Conservation (phyloP, 2,329 filamentous ascomycete species). For the Aureobasidium sp. region DNA sequence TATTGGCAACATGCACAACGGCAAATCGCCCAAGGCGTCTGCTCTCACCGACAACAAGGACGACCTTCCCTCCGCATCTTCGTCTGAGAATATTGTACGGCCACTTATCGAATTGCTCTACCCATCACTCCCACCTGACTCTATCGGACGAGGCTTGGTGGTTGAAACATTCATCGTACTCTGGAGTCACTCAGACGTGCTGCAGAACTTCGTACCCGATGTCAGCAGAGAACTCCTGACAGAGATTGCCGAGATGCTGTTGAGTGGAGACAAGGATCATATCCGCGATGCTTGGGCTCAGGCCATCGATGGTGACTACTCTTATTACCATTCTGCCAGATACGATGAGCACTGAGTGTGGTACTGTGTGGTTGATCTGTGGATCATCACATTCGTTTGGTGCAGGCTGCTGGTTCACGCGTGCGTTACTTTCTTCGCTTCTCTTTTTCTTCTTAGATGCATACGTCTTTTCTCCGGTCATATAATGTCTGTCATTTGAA, state of each 20-base stretch:
- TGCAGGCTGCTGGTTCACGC: conserved; percentile 11
- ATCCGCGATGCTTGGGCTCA: conserved; percentile 15
- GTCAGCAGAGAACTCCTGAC: conserved; percentile 11
- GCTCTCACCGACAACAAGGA: background rate
- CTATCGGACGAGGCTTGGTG: conserved; percentile 11
- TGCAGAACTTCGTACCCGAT: conserved; percentile 12
- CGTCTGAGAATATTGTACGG: conserved; percentile 11
- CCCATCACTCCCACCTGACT: conserved; percentile 12
- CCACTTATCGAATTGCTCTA: conserved; percentile 12
- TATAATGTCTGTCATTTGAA: background rate
- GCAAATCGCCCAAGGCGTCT: background rate
- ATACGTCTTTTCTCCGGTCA: background rate
- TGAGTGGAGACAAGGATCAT: conserved; percentile 15
- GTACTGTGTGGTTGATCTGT: background rate
- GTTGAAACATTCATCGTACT: conserved; percentile 15
- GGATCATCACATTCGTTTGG: background rate
- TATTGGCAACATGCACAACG: conserved; percentile 13
- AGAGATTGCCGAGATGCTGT: conserved; percentile 15
- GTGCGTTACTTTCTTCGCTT: background rate
- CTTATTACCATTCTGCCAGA: conserved; percentile 14
- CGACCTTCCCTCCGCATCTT: background rate
- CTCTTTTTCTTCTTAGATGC: background rate
- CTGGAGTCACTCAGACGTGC: conserved; percentile 13
- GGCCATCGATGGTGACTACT: conserved; percentile 13
- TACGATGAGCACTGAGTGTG: conserved; percentile 4